phyloP scores from a whole-genome alignment of 495 filamentous ascomycete genomes.

The Sabuloglossum arenarium region DNA sequence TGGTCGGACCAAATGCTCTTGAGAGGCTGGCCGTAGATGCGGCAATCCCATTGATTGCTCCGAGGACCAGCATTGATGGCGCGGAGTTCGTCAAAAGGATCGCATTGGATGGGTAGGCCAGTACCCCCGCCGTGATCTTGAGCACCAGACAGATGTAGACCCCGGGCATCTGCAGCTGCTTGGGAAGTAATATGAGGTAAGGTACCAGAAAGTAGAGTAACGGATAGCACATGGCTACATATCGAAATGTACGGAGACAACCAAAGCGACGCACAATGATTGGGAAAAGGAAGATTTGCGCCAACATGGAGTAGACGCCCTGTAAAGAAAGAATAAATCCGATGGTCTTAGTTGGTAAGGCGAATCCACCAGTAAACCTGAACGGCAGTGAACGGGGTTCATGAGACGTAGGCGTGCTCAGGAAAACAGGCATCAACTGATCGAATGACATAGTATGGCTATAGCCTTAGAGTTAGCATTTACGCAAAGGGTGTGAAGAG shows the following conservation, averaged over 20 bases:
- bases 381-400: conserved; percentile 45
- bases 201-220: conserved; percentile 71
- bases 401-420: conserved; percentile 48
- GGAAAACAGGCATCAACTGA: conserved; percentile 76
- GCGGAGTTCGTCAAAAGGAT: conserved; percentile 26
- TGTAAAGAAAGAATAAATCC: conserved; percentile 76
- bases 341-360: conserved; percentile 57
- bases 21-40: conserved; percentile 75
- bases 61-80: conserved; percentile 58
- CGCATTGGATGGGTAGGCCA: conserved; percentile 18
- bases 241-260: conserved; percentile 54
- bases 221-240: conserved; percentile 66
- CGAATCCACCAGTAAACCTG: conserved; percentile 76
- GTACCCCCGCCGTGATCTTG: conserved; percentile 72
- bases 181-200: conserved; percentile 70
- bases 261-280: conserved; percentile 50
- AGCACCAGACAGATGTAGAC: conserved; percentile 57
- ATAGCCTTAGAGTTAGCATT: conserved; percentile 14
- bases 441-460: conserved; percentile 89
- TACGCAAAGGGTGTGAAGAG: neutral
- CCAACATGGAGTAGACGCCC: conserved; percentile 71
- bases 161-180: conserved; percentile 42
- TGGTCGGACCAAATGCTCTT: conserved; percentile 68
- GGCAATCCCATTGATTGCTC: conserved; percentile 81
- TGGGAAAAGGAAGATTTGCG: conserved; percentile 68